These are phyloP conservation scores for Quaeritorhiza haematococci DNA, from an alignment of 371 early-diverging fungal genomes.

Conservation along the genomic window DNA sequence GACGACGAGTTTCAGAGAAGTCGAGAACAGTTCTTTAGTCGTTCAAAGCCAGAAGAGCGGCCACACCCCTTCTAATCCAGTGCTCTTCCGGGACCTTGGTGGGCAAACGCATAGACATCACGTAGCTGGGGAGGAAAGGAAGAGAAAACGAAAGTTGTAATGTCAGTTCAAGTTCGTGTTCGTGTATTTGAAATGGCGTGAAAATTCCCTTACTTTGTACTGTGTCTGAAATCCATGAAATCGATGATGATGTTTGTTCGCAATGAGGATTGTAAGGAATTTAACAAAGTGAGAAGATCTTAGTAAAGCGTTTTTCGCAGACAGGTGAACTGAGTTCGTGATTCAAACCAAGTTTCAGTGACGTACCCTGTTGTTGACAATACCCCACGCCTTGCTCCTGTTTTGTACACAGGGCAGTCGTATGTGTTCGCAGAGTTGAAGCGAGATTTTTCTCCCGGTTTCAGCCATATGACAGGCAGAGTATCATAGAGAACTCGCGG, in stretches of 20 bases:
- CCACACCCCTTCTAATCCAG: slow-evolving; percentile 48
- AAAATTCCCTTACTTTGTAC: too few relatives aligned
- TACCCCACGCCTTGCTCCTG: slow-evolving; percentile 45
- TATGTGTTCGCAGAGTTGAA: slow-evolving; percentile 33
- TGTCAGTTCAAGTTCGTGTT: too few relatives aligned
- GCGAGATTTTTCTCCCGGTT: slow-evolving; percentile 38
- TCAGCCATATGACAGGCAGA: slow-evolving; percentile 47
- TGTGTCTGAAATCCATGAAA: slow-evolving; percentile 28
- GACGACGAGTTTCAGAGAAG: too few relatives aligned
- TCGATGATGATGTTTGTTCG: too few relatives aligned
- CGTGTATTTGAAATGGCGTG: too few relatives aligned
- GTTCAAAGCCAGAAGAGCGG: slow-evolving; percentile 31
- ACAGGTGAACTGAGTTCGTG: background rate
- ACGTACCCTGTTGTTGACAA: slow-evolving; percentile 53
- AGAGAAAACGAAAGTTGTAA: too few relatives aligned
- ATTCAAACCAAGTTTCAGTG: too few relatives aligned
- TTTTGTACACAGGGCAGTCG: slow-evolving; percentile 54
- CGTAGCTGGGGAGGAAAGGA: too few relatives aligned
- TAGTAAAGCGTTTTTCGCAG: background rate
- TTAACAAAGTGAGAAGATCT: background rate
- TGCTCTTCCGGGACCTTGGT: slow-evolving; percentile 43
- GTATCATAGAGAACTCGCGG: slow-evolving; percentile 44
- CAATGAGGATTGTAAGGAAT: too few relatives aligned
- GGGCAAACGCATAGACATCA: slow-evolving; percentile 45
- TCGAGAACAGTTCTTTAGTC: too few relatives aligned